Conservation (phyloP, 192 early-diverging fungal species). For the Thamnidium elegans region DNA sequence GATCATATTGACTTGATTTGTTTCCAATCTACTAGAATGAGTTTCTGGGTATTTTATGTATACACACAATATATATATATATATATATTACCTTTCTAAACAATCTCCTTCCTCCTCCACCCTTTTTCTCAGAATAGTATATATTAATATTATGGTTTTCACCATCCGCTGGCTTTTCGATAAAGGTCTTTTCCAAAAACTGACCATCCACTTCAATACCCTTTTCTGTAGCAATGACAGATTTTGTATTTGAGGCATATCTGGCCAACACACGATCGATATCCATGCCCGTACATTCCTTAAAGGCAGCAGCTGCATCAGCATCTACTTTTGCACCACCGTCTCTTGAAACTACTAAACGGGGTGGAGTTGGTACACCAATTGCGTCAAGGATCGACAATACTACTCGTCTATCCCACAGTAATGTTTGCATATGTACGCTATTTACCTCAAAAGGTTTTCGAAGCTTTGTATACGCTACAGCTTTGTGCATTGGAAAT, state of each 20-base stretch:
- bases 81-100: slow-evolving; percentile 86
- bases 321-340: slow-evolving; percentile 50
- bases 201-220: slow-evolving; percentile 70
- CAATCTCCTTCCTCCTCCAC: slow-evolving; percentile 76
- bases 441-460: slow-evolving; percentile 93
- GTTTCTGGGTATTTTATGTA: too few species aligned
- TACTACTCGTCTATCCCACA: slow-evolving; percentile 89
- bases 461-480: slow-evolving; percentile 78
- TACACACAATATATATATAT: background rate
- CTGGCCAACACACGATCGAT: slow-evolving; percentile 18
- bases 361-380: slow-evolving; percentile 76
- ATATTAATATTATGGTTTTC: slow-evolving; percentile 98
- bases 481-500: slow-evolving; percentile 92
- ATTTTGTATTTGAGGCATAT: background rate
- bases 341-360: slow-evolving; percentile 69
- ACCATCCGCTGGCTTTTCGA: slow-evolving; percentile 93
- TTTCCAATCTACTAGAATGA: slow-evolving; percentile 67
- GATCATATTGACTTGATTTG: slow-evolving; percentile 89
- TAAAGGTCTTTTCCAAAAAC: slow-evolving; percentile 87
- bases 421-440: slow-evolving; percentile 79
- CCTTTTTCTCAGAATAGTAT: slow-evolving; percentile 79
- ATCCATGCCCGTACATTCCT: slow-evolving; percentile 30
- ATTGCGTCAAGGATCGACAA: slow-evolving; percentile 75
- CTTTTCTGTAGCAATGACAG: slow-evolving; percentile 39
- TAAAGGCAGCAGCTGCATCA: slow-evolving; percentile 20